Evolutionary conservation across 345 rosid genomes (phyloP).

Genomic region (Salix koriyanagi): DNA sequence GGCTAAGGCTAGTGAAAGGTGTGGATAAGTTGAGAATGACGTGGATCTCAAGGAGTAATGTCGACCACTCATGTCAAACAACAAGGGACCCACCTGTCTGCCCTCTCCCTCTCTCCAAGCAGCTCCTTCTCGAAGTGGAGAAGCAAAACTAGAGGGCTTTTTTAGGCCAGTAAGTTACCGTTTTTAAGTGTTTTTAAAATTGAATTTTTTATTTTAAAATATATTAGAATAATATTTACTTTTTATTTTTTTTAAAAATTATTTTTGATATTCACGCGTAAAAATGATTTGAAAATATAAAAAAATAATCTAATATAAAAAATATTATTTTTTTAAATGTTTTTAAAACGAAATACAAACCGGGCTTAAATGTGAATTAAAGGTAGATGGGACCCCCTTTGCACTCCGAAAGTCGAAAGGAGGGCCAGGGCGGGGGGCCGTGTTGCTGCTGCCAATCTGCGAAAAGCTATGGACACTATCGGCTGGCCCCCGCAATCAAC

Average conservation of each 20-base stretch:
- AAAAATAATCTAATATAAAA: too few species aligned
- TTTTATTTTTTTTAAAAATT: too few species aligned
- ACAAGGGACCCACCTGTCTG: slow-evolving; percentile 32
- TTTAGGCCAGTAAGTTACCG: too few species aligned
- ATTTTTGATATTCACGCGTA: too few species aligned
- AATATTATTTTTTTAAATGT: too few species aligned
- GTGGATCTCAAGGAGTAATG: slow-evolving; percentile 47
- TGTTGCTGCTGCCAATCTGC: not conserved
- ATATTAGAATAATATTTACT: too few species aligned
- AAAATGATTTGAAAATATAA: too few species aligned
- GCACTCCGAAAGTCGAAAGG: not conserved
- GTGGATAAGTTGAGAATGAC: slow-evolving; percentile 34
- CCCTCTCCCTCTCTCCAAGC: not conserved
- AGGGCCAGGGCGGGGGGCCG: not conserved
- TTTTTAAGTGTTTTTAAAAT: too few species aligned
- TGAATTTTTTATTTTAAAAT: too few species aligned
- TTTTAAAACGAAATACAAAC: too few species aligned
- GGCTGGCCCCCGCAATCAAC: slow-evolving; percentile 36
- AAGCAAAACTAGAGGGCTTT: not conserved
- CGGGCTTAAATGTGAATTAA: too few species aligned
- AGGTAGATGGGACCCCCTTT: not conserved
- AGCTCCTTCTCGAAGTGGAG: slow-evolving; percentile 1
- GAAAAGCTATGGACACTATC: not conserved
- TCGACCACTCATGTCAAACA: slow-evolving; percentile 35
- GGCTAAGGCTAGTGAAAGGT: not conserved